Base-by-base conservation (phyloP, 441 rosid species). In the Erodium chrysanthum region DNA sequence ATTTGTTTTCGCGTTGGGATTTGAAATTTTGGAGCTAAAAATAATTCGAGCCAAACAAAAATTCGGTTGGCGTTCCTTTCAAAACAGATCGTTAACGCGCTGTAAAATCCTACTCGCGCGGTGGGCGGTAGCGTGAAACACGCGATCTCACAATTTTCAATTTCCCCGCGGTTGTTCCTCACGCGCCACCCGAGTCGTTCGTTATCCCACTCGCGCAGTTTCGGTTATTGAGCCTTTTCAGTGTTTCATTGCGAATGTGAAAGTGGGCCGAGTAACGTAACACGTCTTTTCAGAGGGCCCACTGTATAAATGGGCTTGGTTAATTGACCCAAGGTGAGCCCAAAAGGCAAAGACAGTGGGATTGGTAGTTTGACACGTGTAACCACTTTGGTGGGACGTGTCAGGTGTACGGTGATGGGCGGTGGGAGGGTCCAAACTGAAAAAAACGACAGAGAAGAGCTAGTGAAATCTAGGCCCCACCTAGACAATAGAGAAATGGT, bases 31-130 rank as follows among this genome's bases (percentile, higher is more conserved):
- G 25, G 61, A 56, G 61, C 61, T 56, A 21, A 56, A 56, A 56
- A 9, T 0, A 56, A 17, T 56, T 56, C 23, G 61, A 56, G 61
- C 61, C 61, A 56, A 56, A 56, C 61, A 56, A 56, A 56, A 56
- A 56, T 56, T 56, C 61, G 11, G 61, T 56, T 56, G 61, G 61
- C 3, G 61, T 56, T 21, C 14, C 23, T 50, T 56, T 52, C 22
- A 18, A 18, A 52, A 52, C 23, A 52, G 60, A 20, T 52, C 60
- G 60, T 20, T 52, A 7, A 10, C n/a, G 46, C 46, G 46, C 46
- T 40, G 46, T 0, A 52, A 20, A 52, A 7, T 48, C 56, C 56
- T n/a, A 14, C 60, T 52, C 60, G 22, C 60, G 60, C 60, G 60
- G 23, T 18, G 60, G 7, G 22, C 22, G 60, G 22, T 52, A 5